Conservation (phyloP, 306 rosid species). For the Vicia villosa region DNA sequence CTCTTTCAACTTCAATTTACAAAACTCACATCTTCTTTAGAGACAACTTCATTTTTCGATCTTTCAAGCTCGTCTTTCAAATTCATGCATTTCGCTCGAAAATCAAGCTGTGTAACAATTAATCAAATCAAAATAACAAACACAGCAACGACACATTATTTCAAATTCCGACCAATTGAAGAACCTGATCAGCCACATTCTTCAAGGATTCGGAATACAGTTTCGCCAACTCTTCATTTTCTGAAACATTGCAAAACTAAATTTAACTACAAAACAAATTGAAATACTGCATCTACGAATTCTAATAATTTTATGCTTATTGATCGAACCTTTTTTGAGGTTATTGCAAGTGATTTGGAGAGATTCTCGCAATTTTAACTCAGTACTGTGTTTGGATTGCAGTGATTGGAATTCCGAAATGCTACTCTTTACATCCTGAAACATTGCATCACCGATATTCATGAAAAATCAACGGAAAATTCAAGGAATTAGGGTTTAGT, state of each 20-base stretch:
- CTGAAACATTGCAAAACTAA: constrained; percentile 45
- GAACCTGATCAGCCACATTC: constrained; percentile 64
- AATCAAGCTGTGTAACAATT: constrained; percentile 52
- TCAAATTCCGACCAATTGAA: not conserved
- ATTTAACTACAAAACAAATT: not conserved
- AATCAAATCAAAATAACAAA: not conserved
- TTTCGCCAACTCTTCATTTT: constrained; percentile 57
- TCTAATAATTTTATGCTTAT: not conserved
- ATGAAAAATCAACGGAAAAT: not conserved
- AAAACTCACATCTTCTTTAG: constrained; percentile 53
- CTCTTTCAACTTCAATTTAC: constrained; percentile 9
- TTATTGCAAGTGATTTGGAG: constrained; percentile 51
- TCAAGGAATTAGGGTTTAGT: not conserved
- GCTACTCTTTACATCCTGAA: constrained; percentile 61
- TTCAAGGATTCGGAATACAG: constrained; percentile 52
- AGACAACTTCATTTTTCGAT: constrained; percentile 38
- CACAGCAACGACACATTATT: not conserved
- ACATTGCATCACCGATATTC: not conserved
- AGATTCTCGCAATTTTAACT: constrained; percentile 60
- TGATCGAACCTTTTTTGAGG: constrained; percentile 51
- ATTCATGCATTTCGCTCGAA: constrained; percentile 50
- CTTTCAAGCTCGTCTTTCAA: constrained; percentile 62
- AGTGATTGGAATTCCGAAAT: constrained; percentile 53
- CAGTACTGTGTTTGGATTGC: constrained; percentile 47
- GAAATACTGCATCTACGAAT: not conserved